Evolutionary conservation across 257 asterid species (phyloP).

Genomic region (Nicotiana benthamiana): DNA sequence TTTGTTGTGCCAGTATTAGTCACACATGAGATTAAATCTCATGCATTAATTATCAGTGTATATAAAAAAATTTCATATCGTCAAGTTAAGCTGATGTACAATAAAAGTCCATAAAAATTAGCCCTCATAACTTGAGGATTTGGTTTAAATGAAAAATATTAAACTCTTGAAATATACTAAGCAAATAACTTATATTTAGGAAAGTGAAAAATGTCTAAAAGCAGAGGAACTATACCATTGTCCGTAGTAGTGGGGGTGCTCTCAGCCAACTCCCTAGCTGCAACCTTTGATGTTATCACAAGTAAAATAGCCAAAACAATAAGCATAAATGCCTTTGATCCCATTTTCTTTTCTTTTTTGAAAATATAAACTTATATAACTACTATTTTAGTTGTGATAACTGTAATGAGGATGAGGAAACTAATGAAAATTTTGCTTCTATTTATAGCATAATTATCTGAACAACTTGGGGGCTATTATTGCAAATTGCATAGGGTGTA

Average conservation of each 20-base stretch:
- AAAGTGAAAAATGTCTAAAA: background rate
- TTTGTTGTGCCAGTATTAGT: no score
- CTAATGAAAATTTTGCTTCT: background rate
- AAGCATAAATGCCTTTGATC: constrained; percentile 3
- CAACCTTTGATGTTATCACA: constrained; percentile 9
- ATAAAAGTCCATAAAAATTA: no score
- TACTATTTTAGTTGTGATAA: background rate
- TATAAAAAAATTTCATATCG: no score
- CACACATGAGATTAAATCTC: no score
- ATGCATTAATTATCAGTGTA: no score
- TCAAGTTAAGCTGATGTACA: no score
- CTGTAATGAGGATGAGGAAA: background rate
- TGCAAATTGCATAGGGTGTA: background rate
- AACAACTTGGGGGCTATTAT: background rate
- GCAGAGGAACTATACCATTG: background rate
- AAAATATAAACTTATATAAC: background rate
- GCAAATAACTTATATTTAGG: no score
- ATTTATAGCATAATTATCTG: background rate
- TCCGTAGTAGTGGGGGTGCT: background rate
- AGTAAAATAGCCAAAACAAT: constrained; percentile 4
- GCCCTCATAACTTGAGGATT: no score
- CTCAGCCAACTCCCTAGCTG: constrained; percentile 16
- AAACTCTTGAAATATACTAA: no score
- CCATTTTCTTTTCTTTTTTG: constrained; percentile 8
- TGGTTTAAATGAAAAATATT: no score